Evolutionary conservation across 1,284 basidiomycete species (phyloP), one percentile per base, ranked within the genome.

Genomic region (Rhodofomes roseus): DNA sequence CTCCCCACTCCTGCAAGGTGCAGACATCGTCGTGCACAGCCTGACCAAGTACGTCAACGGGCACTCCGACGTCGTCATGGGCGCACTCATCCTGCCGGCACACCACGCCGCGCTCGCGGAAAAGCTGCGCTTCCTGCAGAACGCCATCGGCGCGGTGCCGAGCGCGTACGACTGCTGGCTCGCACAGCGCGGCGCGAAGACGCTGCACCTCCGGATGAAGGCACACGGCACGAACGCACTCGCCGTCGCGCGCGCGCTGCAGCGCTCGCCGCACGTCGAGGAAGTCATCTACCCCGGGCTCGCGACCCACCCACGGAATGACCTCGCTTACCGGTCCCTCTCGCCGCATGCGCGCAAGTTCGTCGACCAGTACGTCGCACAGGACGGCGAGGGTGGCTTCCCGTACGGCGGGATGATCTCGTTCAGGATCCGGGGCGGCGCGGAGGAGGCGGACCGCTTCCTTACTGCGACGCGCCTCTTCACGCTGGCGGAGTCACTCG

Each of bases 31-130:
- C 66, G 62, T 91, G 41, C 89, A 95, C 80, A 84, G 83, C 48
- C 77, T 94, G 52, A 93, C 93, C 0, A 98, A 98, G 75, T 98
- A 97, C 77, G 80, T 97, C 70, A 95, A 95, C 70, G 95, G 96
- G 0, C 95, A 97, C 76, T 91, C 90, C 0, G 95, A 98, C 71
- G 92, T 95, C 68, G 81, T 96, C 68, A 91, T 94, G 82, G 95
- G 95, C 39, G 87, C 88, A 0, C 75, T 92, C 59, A 87, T 94
- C 66, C 80, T 97, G 9, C 87, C 88, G 18, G 68, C 83, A 0
- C 80, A 84, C 57, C 85, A 83, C 63, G 60, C 75, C 9, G 70
- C 70, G 1, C 73, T 88, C 56, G 72, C 72, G 0, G 73, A 80
- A 6, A 82, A 81, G 50, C 78, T 96, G 29, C 85, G 92, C 2